A percentile compares a stretch with the other conserved stretches of the same genome.
Conservation (phyloP, 1,284 basidiomycete genomes). For the Pascua guehoae region DNA sequence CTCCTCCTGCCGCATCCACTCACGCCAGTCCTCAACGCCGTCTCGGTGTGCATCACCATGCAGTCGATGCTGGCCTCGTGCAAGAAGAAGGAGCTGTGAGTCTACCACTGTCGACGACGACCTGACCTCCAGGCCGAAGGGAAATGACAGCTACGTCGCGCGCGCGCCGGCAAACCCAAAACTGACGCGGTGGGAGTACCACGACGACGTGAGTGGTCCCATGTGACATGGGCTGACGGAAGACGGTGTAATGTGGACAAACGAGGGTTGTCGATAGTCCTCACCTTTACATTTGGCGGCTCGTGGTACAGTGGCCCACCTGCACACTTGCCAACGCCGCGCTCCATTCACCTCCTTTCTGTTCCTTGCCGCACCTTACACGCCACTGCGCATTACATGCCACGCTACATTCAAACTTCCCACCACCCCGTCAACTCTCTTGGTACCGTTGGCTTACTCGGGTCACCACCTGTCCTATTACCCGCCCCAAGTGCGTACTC, state of each 20-base stretch:
- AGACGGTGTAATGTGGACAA: constrained; percentile 10
- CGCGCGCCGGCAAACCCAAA: constrained; percentile 46
- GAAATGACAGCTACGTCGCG: constrained; percentile 46
- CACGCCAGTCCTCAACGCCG: constrained; percentile 42
- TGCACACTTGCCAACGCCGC: no score
- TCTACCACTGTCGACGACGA: neutral
- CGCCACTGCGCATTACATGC: no score
- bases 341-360: no score
- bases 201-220: constrained; percentile 44
- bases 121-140: constrained; percentile 33
- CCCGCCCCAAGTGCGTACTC: no score
- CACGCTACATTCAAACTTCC: no score
- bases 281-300: no score
- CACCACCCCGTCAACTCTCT: no score
- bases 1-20: neutral
- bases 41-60: constrained; percentile 49
- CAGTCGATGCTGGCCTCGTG: constrained; percentile 51
- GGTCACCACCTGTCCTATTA: no score
- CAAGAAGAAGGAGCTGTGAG: constrained; percentile 46
- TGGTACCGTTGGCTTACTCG: no score
- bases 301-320: no score
- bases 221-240: neutral
- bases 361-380: no score
- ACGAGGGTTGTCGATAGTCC: neutral
- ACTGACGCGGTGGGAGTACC: constrained; percentile 43